Percentiles rank a stretch among this genome's conserved stretches.
Conservation (phyloP, 2,329 filamentous ascomycete genomes). For the Pseudopithomyces chartarum region DNA sequence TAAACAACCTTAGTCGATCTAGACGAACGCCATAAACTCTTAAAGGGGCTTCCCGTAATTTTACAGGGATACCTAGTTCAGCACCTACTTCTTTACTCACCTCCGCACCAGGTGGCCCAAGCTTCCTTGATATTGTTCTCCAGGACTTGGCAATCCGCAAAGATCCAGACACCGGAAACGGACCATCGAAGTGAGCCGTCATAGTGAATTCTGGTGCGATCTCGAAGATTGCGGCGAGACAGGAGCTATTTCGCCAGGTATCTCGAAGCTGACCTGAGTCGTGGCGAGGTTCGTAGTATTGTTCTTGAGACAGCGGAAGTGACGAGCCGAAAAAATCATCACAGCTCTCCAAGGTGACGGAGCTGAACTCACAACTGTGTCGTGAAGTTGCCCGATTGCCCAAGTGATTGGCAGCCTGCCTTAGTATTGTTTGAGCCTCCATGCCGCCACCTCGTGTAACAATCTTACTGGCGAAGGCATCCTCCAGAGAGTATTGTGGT, state of each 20-base stretch:
- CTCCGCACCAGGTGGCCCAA: too few species aligned
- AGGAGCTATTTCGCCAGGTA: not conserved
- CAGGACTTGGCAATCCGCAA: too few species aligned
- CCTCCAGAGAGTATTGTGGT: conserved; percentile 6
- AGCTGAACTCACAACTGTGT: not conserved
- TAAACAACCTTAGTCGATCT: too few species aligned
- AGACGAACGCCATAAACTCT: not conserved
- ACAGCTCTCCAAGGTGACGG: not conserved
- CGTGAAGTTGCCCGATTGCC: not conserved
- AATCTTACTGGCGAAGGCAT: not conserved
- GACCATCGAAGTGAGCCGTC: too few species aligned
- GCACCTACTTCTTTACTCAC: not conserved
- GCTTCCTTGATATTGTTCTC: too few species aligned
- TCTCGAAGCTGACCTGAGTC: not conserved
- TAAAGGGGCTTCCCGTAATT: too few species aligned
- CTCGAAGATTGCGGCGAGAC: not conserved
- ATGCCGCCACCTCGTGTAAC: not conserved
- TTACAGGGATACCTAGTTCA: too few species aligned
- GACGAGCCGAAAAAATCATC: not conserved
- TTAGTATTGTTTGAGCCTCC: conserved; percentile 16
- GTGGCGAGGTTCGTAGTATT: not conserved
- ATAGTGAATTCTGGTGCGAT: too few species aligned
- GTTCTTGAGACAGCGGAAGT: not conserved
- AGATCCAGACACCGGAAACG: too few species aligned
- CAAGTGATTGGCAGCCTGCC: not conserved